Evolutionary conservation across 2,329 filamentous ascomycete species (phyloP).

Genomic region (Clonostachys chloroleuca): DNA sequence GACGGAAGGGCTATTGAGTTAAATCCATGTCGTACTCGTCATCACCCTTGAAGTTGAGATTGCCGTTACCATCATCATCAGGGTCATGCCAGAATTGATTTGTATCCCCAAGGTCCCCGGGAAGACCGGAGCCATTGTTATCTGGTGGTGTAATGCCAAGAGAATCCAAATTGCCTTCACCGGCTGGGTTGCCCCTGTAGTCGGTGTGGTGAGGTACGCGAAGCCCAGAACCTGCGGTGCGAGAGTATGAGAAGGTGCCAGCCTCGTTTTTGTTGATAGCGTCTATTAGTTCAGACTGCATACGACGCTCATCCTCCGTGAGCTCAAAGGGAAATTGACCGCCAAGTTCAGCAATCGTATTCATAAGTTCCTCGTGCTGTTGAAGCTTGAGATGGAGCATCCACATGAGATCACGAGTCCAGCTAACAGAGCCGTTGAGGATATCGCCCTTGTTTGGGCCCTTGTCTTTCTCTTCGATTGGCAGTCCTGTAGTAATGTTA

Average conservation of each 20-base stretch:
- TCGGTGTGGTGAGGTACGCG: conserved; percentile 93
- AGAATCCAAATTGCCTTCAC: conserved; percentile 21
- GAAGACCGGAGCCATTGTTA: conserved; percentile 26
- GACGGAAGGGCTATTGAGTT: conserved; percentile 15
- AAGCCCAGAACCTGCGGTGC: conserved; percentile 77
- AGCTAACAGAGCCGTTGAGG: conserved; percentile 92
- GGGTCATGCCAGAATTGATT: conserved; percentile 63
- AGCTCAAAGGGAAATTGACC: conserved; percentile 75
- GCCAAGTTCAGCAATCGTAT: conserved; percentile 68
- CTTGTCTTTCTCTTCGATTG: conserved; percentile 96
- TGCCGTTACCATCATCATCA: conserved; percentile 68
- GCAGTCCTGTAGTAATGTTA: conserved; percentile 88
- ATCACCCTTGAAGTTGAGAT: conserved; percentile 85
- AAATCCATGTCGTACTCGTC: conserved; percentile 88
- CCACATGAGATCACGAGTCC: conserved; percentile 98
- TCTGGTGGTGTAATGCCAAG: conserved; percentile 32
- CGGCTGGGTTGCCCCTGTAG: conserved; percentile 65
- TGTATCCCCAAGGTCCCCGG: conserved; percentile 41
- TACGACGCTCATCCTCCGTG: conserved; percentile 89
- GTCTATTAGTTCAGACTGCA: conserved; percentile 89
- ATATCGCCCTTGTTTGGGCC: conserved; percentile 99
- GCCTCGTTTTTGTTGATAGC: conserved; percentile 77
- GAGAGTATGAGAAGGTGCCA: conserved; percentile 76
- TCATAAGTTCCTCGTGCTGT: conserved; percentile 82
- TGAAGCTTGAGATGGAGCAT: conserved; percentile 84